Conservation (phyloP, 2,329 filamentous ascomycete species). For the Colletotrichum sp. region DNA sequence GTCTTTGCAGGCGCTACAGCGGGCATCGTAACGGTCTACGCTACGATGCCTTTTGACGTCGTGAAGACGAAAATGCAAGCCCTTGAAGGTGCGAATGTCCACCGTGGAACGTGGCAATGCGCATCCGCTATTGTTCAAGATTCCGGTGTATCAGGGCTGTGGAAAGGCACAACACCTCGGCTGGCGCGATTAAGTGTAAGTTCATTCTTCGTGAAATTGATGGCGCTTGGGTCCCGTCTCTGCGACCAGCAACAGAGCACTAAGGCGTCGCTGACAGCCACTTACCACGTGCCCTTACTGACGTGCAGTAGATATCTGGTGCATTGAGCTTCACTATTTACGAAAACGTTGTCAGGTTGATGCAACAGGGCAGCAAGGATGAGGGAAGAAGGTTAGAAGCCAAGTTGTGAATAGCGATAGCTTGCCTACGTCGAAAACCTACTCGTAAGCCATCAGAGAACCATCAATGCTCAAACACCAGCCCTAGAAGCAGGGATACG, state of each 20-base stretch:
- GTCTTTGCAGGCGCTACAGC: slow-evolving; percentile 22
- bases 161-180: neutral
- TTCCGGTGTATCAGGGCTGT: neutral
- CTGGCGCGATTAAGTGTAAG: slow-evolving; percentile 2
- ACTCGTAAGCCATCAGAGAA: neutral
- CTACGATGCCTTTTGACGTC: slow-evolving; percentile 28
- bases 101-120: neutral
- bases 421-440: neutral
- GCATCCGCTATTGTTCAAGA: neutral
- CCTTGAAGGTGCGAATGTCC: neutral
- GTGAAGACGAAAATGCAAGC: slow-evolving; percentile 28
- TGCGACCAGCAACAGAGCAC: neutral
- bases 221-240: neutral
- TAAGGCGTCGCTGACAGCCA: neutral
- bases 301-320: neutral
- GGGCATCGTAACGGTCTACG: slow-evolving; percentile 26
- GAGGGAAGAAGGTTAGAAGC: neutral
- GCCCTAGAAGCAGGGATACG: neutral
- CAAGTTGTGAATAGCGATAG: neutral
- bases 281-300: neutral
- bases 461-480: neutral
- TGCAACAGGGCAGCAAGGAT: neutral
- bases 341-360: neutral
- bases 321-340: neutral
- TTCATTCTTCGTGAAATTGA: neutral